These are phyloP conservation scores for Gossypium mustelinum DNA, from an alignment of 345 rosid genomes.

Conservation along the genomic window DNA sequence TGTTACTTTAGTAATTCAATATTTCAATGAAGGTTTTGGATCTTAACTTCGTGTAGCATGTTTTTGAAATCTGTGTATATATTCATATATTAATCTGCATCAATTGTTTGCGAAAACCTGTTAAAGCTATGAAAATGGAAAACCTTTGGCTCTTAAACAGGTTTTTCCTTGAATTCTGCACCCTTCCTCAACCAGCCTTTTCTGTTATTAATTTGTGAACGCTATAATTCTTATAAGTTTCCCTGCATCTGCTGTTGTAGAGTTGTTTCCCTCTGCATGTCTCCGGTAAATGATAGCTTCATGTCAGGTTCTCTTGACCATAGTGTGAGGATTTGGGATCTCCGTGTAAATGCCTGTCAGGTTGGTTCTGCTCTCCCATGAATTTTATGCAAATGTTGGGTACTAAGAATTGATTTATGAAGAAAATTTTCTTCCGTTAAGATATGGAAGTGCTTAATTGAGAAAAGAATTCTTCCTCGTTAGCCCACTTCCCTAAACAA, in stretches of 20 bases:
- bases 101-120: neutral
- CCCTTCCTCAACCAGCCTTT: neutral
- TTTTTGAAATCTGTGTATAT: neutral
- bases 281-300: slow-evolving; percentile 95
- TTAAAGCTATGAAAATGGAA: neutral
- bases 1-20: neutral
- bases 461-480: neutral
- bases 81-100: neutral
- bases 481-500: neutral
- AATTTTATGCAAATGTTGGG: neutral
- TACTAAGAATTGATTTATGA: neutral
- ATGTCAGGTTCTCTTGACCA: slow-evolving; percentile 98
- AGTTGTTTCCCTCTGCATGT: slow-evolving; percentile 95
- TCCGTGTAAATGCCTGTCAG: slow-evolving; percentile 99
- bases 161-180: neutral
- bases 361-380: slow-evolving; percentile 39
- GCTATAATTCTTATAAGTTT: slow-evolving; percentile 10
- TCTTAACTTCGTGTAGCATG: neutral
- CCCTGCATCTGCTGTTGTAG: slow-evolving; percentile 36
- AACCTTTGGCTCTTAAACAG: neutral
- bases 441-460: neutral
- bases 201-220: neutral
- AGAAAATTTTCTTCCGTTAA: neutral
- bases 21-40: slow-evolving; percentile 9
- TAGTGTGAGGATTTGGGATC: slow-evolving; percentile 96